Percentiles rank a stretch among this genome's conserved stretches.
These are phyloP conservation scores for Vanrija sp. DNA, from an alignment of 1,284 basidiomycete species.

Conservation along the genomic window DNA sequence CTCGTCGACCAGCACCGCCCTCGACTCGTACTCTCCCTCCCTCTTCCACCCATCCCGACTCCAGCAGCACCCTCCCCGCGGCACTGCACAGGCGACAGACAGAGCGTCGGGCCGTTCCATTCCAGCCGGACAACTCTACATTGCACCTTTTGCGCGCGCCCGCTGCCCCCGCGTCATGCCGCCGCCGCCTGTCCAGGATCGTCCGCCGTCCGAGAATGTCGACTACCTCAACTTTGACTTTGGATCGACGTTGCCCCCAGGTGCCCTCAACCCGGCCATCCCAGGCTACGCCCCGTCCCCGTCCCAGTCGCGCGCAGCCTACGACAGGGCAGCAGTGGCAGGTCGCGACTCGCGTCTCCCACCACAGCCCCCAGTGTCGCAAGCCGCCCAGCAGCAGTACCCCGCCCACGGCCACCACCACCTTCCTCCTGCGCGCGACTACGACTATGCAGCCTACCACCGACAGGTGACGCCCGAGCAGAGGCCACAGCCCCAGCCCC, in stretches of 20 bases:
- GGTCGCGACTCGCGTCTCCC: not conserved
- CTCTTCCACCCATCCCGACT: not conserved
- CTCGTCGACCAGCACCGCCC: not conserved
- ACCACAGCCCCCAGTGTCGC: not conserved
- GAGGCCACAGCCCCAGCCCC: no score
- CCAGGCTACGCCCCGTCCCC: not conserved
- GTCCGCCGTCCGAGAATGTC: not conserved
- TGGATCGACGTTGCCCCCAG: slow-evolving; percentile 8
- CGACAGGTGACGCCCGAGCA: no score
- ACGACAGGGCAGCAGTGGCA: no score
- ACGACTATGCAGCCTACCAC: not conserved
- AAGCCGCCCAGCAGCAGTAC: not conserved
- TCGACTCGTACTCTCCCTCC: not conserved
- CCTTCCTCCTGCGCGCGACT: no score
- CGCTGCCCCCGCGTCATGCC: not conserved
- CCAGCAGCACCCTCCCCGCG: not conserved
- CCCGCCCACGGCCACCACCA: not conserved
- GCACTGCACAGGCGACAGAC: no score
- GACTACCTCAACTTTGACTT: slow-evolving; percentile 6
- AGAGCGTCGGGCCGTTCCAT: no score
- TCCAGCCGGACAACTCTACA: not conserved
- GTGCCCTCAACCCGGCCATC: not conserved
- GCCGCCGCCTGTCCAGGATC: not conserved
- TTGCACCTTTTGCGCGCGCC: not conserved
- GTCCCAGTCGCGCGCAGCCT: no score